Base-by-base conservation (phyloP, 805 yeast species). In the Kuraishia hungarica region DNA sequence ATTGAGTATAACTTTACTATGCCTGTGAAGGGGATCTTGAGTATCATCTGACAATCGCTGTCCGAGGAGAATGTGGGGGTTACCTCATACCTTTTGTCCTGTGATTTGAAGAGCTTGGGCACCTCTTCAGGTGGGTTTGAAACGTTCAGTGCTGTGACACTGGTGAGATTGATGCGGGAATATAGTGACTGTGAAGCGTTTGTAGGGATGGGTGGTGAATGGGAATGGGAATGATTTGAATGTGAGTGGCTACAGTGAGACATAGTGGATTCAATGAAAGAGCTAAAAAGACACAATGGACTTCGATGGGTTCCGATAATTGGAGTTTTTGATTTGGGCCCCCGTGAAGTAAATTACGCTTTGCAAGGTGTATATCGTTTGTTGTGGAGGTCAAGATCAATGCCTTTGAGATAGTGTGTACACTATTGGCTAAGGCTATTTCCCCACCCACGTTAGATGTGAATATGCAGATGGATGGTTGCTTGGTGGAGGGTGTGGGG, bases 1-100 rank as follows among this genome's bases (percentile, higher is more conserved):
- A 93, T 60, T 2, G 96, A 87, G 64, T 81, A 88, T 39, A 93
- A 68, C 64, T 86, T 89, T 48, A 88, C 90, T 4, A 63, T 62
- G 1, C 87, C 87, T 13, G 86, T 83, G 63, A 93, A 93, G 28
- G 97, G 97, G 28, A 93, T 80, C 54, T 82, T 79, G 35, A 93
- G 60, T 35, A 92, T 79, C 60, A 92, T 60, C 66, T 93, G 97
- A 56, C 85, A 81, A 64, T 93, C 98, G 1, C 87, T 83, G 66
- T 92, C 97, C 1, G 68, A 81, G 72, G 51, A 83, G 64, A 72
- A 69, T 62, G 43, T 70, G 59, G 72, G 82, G 57, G 58, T 74
- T 10, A 80, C 60, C n/a, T 73, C 67, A 58, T 80, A 82, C 61
- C 80, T 79, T 6, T 75, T 72, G 1, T 75, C 79, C 51, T 74